Percentiles rank a stretch among this genome's conserved stretches.
phyloP scores from a whole-genome alignment of 2,329 filamentous ascomycete genomes.

The Colletotrichum musae region DNA sequence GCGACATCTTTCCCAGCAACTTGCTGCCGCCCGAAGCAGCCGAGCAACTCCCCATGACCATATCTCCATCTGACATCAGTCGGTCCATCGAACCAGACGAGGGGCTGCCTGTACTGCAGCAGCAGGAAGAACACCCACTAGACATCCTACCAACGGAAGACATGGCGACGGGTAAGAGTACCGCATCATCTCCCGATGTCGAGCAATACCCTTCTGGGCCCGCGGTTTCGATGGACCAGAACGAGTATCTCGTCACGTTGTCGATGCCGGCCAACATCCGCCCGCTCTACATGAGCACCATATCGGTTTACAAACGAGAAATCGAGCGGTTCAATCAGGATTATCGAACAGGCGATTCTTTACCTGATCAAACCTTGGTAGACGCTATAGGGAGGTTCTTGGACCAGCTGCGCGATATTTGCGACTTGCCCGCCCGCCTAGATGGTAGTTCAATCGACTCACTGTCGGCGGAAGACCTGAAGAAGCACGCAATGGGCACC shows the following conservation, averaged over 20 bases:
- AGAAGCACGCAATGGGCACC: constrained; percentile 68
- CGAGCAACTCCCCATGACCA: constrained; percentile 48
- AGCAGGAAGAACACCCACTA: constrained; percentile 25
- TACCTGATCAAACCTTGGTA: constrained; percentile 49
- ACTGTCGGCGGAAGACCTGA: constrained; percentile 58
- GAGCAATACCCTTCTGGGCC: constrained; percentile 33
- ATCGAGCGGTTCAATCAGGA: constrained; percentile 61
- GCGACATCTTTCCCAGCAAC: constrained; percentile 39
- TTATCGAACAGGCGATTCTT: constrained; percentile 25
- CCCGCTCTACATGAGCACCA: constrained; percentile 65
- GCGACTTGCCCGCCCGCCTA: constrained; percentile 69
- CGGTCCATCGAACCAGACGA: constrained; percentile 46
- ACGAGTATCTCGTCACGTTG: constrained; percentile 69
- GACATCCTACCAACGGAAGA: constrained; percentile 32
- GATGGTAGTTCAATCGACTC: constrained; percentile 58
- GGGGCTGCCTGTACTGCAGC: constrained; percentile 34
- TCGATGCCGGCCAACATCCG: constrained; percentile 69
- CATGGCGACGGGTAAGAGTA: constrained; percentile 24
- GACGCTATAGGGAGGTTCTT: constrained; percentile 67
- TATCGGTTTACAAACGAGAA: constrained; percentile 59
- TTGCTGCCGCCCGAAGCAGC: constrained; percentile 43
- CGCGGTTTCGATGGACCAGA: constrained; percentile 44
- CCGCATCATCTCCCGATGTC: constrained; percentile 29
- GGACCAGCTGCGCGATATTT: constrained; percentile 65
- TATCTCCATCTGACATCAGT: constrained; percentile 57